phyloP scores from a whole-genome alignment of 441 rosid genomes.

The Adansonia gregorii region DNA sequence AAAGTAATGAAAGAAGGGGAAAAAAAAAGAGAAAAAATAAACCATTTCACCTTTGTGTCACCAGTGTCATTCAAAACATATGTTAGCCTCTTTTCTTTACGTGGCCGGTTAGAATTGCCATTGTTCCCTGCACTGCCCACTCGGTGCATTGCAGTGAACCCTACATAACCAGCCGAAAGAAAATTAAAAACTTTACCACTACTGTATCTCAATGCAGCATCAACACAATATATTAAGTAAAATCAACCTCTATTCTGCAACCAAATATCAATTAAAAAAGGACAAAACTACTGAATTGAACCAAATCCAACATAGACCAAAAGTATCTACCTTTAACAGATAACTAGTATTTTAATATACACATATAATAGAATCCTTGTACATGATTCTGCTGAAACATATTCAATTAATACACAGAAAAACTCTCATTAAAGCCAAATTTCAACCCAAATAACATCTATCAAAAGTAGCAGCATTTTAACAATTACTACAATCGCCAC shows the following conservation, averaged over 20 bases:
- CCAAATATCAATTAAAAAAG: neutral
- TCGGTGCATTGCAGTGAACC: constrained; percentile 83
- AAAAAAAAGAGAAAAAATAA: neutral
- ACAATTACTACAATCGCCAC: neutral
- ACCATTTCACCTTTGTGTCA: constrained; percentile 66
- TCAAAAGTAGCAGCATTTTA: neutral
- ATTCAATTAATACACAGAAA: neutral
- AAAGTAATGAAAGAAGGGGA: neutral
- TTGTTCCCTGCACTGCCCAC: constrained; percentile 99
- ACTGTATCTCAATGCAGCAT: neutral
- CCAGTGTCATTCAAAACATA: constrained; percentile 85
- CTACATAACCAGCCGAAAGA: constrained; percentile 22
- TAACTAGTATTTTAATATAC: neutral
- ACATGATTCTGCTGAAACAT: constrained; percentile 11
- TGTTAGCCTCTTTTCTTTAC: constrained; percentile 97
- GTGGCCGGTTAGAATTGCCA: constrained; percentile 81
- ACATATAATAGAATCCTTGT: neutral
- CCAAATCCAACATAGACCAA: neutral
- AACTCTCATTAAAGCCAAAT: constrained; percentile 15
- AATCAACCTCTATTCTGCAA: constrained; percentile 7
- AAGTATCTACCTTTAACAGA: neutral
- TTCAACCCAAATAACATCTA: neutral
- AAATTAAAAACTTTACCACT: neutral
- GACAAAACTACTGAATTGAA: constrained; percentile 3
- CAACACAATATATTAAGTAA: neutral